Conservation (phyloP, 352 stramenopile species). For the Poterioochromonas sp. region DNA sequence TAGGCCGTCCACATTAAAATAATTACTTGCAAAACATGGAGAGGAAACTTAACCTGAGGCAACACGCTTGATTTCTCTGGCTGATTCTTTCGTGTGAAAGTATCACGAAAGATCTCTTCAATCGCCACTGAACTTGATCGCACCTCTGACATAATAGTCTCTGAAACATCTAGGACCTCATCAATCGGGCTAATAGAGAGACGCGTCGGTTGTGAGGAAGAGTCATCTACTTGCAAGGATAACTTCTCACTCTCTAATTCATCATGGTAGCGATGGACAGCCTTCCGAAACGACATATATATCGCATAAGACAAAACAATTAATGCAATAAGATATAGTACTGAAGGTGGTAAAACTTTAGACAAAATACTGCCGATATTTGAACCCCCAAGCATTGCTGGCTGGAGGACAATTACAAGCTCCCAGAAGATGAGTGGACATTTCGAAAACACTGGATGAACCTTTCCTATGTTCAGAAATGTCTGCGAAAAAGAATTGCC, state of each 20-base stretch:
- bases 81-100: too few species aligned
- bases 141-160: too few species aligned
- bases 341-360: not conserved
- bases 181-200: too few species aligned
- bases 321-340: not conserved
- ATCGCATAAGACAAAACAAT: not conserved
- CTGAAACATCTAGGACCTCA: too few species aligned
- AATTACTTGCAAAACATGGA: not conserved
- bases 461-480: not conserved
- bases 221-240: too few species aligned
- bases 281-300: not conserved
- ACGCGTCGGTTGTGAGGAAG: too few species aligned
- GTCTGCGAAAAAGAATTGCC: slow-evolving; percentile 10
- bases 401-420: not conserved
- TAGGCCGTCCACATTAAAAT: not conserved
- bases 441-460: not conserved
- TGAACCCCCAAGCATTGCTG: slow-evolving; percentile 5
- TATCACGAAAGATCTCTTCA: too few species aligned
- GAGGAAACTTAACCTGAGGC: too few species aligned
- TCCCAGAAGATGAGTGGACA: slow-evolving; percentile 5
- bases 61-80: too few species aligned
- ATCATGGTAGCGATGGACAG: too few species aligned
- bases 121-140: too few species aligned
- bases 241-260: too few species aligned
- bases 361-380: not conserved